phyloP scores from a whole-genome alignment of 768 basidiomycete genomes.

The Lactifluus hygrophoroides region DNA sequence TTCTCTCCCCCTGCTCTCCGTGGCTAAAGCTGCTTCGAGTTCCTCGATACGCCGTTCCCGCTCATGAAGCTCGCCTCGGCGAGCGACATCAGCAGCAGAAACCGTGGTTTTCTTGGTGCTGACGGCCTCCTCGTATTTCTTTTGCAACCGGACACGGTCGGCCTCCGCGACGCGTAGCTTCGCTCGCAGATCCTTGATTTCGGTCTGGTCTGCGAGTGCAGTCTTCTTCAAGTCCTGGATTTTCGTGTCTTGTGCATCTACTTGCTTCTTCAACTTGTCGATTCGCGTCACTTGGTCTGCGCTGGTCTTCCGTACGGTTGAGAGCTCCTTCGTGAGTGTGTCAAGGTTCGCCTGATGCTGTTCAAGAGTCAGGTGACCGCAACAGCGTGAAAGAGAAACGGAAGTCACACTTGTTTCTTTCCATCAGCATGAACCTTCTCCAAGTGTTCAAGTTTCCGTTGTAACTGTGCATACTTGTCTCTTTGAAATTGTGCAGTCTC shows the following conservation, averaged over 20 bases:
- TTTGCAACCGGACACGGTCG: slow-evolving; percentile 42
- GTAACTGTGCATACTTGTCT: slow-evolving; percentile 48
- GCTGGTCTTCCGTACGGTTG: slow-evolving; percentile 37
- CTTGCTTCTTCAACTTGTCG: slow-evolving; percentile 59
- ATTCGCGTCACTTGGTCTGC: slow-evolving; percentile 44
- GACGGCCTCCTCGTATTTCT: slow-evolving; percentile 43
- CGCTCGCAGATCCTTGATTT: slow-evolving; percentile 52
- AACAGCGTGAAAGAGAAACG: neutral
- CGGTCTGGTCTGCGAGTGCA: slow-evolving; percentile 41
- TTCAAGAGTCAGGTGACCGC: slow-evolving; percentile 5
- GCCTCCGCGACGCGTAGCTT: slow-evolving; percentile 52
- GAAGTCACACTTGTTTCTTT: slow-evolving; percentile 49
- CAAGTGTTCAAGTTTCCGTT: slow-evolving; percentile 56
- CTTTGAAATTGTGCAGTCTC: slow-evolving; percentile 1
- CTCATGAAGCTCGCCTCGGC: slow-evolving; percentile 47
- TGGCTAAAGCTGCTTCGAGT: slow-evolving; percentile 41
- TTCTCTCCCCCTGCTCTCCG: slow-evolving; percentile 46
- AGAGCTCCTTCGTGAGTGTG: slow-evolving; percentile 47
- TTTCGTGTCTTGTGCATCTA: slow-evolving; percentile 45
- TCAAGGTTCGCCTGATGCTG: slow-evolving; percentile 60
- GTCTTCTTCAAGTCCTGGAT: slow-evolving; percentile 53
- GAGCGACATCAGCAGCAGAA: slow-evolving; percentile 39
- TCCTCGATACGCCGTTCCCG: slow-evolving; percentile 47
- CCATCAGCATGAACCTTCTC: slow-evolving; percentile 54
- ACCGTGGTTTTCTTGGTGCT: slow-evolving; percentile 46